Conservation (phyloP, 1,139 yeast species). For the Candida sanyaensis region DNA sequence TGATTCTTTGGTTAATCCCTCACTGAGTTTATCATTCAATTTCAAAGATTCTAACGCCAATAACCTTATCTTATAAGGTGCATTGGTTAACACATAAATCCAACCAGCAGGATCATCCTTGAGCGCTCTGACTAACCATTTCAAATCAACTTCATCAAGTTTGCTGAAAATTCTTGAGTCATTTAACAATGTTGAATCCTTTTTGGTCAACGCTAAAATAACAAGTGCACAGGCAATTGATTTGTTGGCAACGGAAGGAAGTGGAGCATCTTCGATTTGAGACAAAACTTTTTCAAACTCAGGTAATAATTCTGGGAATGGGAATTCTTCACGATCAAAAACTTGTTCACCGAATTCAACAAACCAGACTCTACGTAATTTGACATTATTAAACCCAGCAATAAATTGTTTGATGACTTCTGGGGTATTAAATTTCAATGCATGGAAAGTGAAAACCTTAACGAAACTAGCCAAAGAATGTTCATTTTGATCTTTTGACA, state of each 20-base stretch:
- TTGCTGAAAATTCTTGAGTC: conserved; percentile 53
- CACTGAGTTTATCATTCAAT: conserved; percentile 5
- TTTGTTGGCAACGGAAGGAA: conserved; percentile 49
- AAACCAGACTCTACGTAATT: conserved; percentile 70
- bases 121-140: conserved; percentile 56
- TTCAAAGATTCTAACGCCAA: conserved; percentile 19
- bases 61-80: conserved; percentile 34
- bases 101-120: conserved; percentile 35
- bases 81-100: conserved; percentile 39
- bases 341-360: conserved; percentile 44
- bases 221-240: conserved; percentile 54
- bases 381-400: conserved; percentile 66
- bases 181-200: conserved; percentile 28
- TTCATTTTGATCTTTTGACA: conserved; percentile 79
- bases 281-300: conserved; percentile 32
- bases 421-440: conserved; percentile 15
- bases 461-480: conserved; percentile 52
- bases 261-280: conserved; percentile 49
- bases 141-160: conserved; percentile 44
- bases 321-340: conserved; percentile 1
- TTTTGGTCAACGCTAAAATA: conserved; percentile 12
- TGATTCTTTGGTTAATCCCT: conserved; percentile 23
- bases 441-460: conserved; percentile 49
- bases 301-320: conserved; percentile 7
- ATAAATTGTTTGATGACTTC: conserved; percentile 10